Evolutionary conservation across 73 alveolate species (phyloP).

Genomic region (Paramecium pentaurelia): DNA sequence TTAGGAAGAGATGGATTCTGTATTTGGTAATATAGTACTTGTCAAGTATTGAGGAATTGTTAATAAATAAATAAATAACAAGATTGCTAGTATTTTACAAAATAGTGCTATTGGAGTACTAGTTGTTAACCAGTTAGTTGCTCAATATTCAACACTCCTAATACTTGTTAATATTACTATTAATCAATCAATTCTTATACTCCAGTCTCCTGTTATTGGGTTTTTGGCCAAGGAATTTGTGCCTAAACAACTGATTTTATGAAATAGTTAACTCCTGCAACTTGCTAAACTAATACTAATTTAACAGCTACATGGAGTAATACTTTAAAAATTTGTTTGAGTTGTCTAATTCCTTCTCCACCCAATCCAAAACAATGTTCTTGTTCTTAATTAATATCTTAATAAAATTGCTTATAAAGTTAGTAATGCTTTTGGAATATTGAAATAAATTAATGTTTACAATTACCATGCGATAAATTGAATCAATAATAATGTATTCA

Average conservation of each 20-base stretch:
- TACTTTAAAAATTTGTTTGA: neutral
- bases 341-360: neutral
- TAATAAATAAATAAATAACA: neutral
- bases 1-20: neutral
- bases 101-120: neutral
- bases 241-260: neutral
- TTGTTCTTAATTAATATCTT: neutral
- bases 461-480: neutral
- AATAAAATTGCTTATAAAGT: neutral
- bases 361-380: neutral
- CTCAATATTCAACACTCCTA: neutral
- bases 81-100: neutral
- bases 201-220: neutral
- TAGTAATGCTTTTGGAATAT: neutral
- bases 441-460: neutral
- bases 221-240: neutral
- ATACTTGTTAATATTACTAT: neutral
- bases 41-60: neutral
- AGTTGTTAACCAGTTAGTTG: neutral
- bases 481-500: neutral
- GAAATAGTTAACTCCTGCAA: neutral
- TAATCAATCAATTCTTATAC: neutral
- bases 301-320: neutral
- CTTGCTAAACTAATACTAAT: neutral
- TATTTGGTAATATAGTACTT: neutral